These are phyloP conservation scores for Larix kaempferi DNA, from an alignment of 75 land plant genomes.

Conservation along the genomic window DNA sequence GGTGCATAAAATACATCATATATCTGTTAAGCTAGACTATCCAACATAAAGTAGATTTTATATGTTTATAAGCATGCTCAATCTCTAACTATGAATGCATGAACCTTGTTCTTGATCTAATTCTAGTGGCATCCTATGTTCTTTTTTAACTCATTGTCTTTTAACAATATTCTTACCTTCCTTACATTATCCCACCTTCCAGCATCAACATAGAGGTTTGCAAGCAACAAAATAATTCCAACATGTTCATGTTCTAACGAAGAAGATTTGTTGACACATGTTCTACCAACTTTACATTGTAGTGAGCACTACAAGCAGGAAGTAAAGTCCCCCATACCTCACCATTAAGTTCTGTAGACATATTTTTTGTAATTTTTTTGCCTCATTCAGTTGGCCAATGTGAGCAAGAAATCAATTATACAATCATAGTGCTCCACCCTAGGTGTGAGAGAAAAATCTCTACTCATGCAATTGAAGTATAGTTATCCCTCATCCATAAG, in stretches of 20 bases:
- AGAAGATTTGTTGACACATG: constrained; percentile 30
- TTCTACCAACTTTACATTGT: constrained; percentile 31
- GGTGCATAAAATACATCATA: too few relatives aligned
- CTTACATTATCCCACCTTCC: constrained; percentile 34
- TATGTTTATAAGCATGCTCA: constrained; percentile 21
- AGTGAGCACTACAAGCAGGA: constrained; percentile 45
- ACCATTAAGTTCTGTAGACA: not conserved
- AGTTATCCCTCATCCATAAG: too few relatives aligned
- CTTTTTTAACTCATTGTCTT: constrained; percentile 31
- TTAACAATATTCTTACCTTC: constrained; percentile 33
- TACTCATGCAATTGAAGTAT: too few relatives aligned
- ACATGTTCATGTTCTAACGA: constrained; percentile 42
- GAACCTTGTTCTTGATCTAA: constrained; percentile 38
- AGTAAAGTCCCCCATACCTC: constrained; percentile 58
- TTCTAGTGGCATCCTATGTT: constrained; percentile 58
- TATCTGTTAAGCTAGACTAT: too few relatives aligned
- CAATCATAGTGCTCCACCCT: too few relatives aligned
- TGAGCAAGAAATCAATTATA: too few relatives aligned
- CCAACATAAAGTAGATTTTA: constrained; percentile 29
- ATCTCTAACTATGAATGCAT: constrained; percentile 36
- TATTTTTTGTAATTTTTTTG: too few relatives aligned
- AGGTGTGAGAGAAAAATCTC: too few relatives aligned
- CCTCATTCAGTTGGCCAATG: too few relatives aligned
- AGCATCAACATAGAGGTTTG: constrained; percentile 45
- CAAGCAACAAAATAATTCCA: constrained; percentile 46